Percentiles rank a stretch among this genome's conserved stretches.
phyloP scores from a whole-genome alignment of 345 rosid species.

The Erysimum cheiranthoides region DNA sequence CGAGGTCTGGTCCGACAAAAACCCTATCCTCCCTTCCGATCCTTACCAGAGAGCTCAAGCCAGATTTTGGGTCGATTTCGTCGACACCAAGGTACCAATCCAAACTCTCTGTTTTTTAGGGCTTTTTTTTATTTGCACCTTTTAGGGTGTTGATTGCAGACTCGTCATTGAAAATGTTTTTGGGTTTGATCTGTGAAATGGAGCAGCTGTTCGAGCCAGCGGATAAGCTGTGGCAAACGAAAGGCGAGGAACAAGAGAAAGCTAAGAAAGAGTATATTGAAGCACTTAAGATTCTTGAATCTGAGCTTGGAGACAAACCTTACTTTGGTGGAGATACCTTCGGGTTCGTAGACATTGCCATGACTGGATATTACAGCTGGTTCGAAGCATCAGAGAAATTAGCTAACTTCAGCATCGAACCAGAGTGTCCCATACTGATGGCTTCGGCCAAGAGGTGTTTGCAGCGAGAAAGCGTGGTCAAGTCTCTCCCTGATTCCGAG shows the following conservation, averaged over 20 bases:
- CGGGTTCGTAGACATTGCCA: slow-evolving; percentile 41
- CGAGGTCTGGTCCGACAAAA: slow-evolving; percentile 37
- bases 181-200: neutral
- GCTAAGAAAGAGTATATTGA: slow-evolving; percentile 42
- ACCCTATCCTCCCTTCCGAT: slow-evolving; percentile 37
- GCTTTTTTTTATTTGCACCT: neutral
- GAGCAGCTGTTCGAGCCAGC: neutral
- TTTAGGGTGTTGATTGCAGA: neutral
- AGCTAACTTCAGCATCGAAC: slow-evolving; percentile 46
- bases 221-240: slow-evolving; percentile 20
- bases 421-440: slow-evolving; percentile 41
- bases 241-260: slow-evolving; percentile 43
- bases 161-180: neutral
- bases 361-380: slow-evolving; percentile 41
- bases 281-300: slow-evolving; percentile 43
- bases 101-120: neutral
- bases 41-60: slow-evolving; percentile 46
- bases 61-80: slow-evolving; percentile 43
- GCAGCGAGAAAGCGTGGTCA: slow-evolving; percentile 37
- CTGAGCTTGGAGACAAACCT: slow-evolving; percentile 48
- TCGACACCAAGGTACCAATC: slow-evolving; percentile 40
- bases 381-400: slow-evolving; percentile 40
- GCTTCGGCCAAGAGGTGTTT: slow-evolving; percentile 43
- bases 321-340: slow-evolving; percentile 46
- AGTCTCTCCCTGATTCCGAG: slow-evolving; percentile 32